These are phyloP conservation scores for Ulmus americana DNA, from an alignment of 331 rosid species.

Conservation along the genomic window DNA sequence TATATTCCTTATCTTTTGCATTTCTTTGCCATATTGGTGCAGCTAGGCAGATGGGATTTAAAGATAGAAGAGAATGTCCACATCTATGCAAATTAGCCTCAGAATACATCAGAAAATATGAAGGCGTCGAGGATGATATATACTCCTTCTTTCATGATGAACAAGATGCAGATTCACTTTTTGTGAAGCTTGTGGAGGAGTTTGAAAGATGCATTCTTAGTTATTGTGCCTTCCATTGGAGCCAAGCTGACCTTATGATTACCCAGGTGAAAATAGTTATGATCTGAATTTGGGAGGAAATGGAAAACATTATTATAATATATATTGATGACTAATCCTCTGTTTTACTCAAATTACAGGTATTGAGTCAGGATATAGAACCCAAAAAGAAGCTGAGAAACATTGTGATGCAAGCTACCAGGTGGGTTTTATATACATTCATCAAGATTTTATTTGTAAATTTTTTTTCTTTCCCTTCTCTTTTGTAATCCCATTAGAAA, in stretches of 20 bases:
- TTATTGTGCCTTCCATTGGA: slow-evolving; percentile 89
- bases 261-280: slow-evolving; percentile 38
- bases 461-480: no score
- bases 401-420: slow-evolving; percentile 89
- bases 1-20: not conserved
- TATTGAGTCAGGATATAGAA: slow-evolving; percentile 64
- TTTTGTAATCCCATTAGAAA: no score
- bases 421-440: slow-evolving; percentile 33
- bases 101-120: slow-evolving; percentile 67
- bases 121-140: slow-evolving; percentile 74
- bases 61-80: slow-evolving; percentile 70
- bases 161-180: slow-evolving; percentile 75
- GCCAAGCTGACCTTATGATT: slow-evolving; percentile 56
- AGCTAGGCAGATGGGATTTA: slow-evolving; percentile 94
- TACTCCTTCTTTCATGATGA: slow-evolving; percentile 64
- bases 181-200: slow-evolving; percentile 92
- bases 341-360: slow-evolving; percentile 36
- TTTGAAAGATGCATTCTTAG: slow-evolving; percentile 94
- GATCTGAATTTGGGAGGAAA: not conserved
- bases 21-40: slow-evolving; percentile 25
- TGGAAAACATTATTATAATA: not conserved
- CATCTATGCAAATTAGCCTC: slow-evolving; percentile 77
- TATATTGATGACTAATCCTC: not conserved
- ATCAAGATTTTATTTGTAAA: no score
- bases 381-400: slow-evolving; percentile 71